These are phyloP conservation scores for Malassezia furfur DNA, from an alignment of 1,284 basidiomycete genomes.

Conservation along the genomic window DNA sequence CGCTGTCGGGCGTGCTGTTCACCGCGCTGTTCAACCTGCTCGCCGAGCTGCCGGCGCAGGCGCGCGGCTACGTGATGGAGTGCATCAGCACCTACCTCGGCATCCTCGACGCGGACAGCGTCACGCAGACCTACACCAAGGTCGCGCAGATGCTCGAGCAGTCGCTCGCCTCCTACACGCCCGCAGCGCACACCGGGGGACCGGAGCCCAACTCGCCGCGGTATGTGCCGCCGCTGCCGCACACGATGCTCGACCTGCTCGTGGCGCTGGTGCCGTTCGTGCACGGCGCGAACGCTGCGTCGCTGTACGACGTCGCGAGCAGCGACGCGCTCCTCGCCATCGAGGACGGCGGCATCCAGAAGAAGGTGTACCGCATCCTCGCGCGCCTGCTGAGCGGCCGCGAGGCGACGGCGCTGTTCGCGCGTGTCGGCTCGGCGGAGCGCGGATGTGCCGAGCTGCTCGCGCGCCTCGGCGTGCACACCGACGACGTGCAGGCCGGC, in stretches of 20 bases:
- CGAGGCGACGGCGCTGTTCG: slow-evolving; percentile 17
- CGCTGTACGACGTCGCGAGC: slow-evolving; percentile 53
- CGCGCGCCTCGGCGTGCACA: slow-evolving; percentile 28
- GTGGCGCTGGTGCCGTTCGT: slow-evolving; percentile 65
- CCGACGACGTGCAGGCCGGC: slow-evolving; percentile 61
- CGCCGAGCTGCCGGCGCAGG: slow-evolving; percentile 66
- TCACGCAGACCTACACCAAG: slow-evolving; percentile 69
- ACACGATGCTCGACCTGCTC: slow-evolving; percentile 81
- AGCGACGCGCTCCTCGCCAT: slow-evolving; percentile 55
- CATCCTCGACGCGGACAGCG: slow-evolving; percentile 57
- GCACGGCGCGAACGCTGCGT: slow-evolving; percentile 24
- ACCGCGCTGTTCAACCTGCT: slow-evolving; percentile 96
- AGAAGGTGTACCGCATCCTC: slow-evolving; percentile 84
- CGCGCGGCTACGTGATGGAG: slow-evolving; percentile 73
- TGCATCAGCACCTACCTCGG: slow-evolving; percentile 76
- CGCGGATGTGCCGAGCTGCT: slow-evolving; percentile 29
- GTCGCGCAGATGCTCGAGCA: slow-evolving; percentile 67
- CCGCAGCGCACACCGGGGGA: slow-evolving; percentile 11
- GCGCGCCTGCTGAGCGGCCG: slow-evolving; percentile 52
- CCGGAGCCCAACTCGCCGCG: slow-evolving; percentile 18
- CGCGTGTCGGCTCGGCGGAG: background rate
- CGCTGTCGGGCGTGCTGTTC: slow-evolving; percentile 80
- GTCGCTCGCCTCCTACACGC: slow-evolving; percentile 53
- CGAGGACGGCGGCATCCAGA: slow-evolving; percentile 72
- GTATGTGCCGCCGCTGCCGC: slow-evolving; percentile 52